A percentile compares a stretch with the other conserved stretches of the same genome.
Conservation (phyloP, 257 asterid genomes). For the Solanum pennellii region DNA sequence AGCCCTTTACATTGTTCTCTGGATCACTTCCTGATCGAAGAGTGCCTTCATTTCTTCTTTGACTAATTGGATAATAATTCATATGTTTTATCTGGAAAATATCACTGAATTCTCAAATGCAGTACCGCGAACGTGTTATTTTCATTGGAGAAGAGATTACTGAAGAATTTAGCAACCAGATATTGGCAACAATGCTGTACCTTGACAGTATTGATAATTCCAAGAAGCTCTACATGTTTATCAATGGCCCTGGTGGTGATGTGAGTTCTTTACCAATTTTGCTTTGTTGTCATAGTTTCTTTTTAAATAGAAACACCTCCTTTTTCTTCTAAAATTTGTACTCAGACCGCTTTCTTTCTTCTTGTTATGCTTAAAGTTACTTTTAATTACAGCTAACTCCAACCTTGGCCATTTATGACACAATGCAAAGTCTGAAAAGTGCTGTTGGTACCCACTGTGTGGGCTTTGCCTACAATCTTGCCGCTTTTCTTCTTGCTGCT, state of each 20-base stretch:
- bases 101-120: constrained; percentile 17
- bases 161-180: constrained; percentile 81
- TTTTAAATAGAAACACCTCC: neutral
- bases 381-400: constrained; percentile 71
- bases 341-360: neutral
- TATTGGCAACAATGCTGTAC: constrained; percentile 88
- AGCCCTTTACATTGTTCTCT: neutral
- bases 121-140: constrained; percentile 91
- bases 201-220: constrained; percentile 78
- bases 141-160: constrained; percentile 72
- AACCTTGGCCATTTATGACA: constrained; percentile 82
- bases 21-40: neutral
- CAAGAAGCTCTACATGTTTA: constrained; percentile 54
- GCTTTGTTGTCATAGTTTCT: neutral
- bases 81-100: neutral
- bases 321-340: neutral
- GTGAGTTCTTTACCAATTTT: constrained; percentile 37
- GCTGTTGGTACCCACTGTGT: constrained; percentile 81
- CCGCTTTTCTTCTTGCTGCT: constrained; percentile 85
- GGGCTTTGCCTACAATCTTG: constrained; percentile 66
- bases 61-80: neutral
- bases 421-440: constrained; percentile 86
- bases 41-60: neutral
- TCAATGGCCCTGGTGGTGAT: constrained; percentile 95
- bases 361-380: neutral